Conservation (phyloP, 1,284 basidiomycete species). For the Microbotryum silenes-acaulis region DNA sequence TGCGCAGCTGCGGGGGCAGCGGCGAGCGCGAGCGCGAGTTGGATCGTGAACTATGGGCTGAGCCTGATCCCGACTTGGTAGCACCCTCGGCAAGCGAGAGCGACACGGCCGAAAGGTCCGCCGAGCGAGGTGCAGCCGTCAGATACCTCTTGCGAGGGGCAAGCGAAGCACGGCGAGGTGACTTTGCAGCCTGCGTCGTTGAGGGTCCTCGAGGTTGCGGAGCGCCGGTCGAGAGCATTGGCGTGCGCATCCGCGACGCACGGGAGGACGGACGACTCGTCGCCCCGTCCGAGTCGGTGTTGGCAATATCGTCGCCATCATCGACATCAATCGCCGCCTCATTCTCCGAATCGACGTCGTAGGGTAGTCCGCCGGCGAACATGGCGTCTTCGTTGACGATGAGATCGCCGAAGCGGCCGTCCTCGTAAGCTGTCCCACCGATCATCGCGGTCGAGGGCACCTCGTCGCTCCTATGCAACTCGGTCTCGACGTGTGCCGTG, state of each 20-base stretch:
- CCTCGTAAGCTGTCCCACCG: neutral
- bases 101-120: slow-evolving; percentile 13
- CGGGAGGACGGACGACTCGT: slow-evolving; percentile 33
- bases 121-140: slow-evolving; percentile 17
- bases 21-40: slow-evolving; percentile 93
- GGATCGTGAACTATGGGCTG: slow-evolving; percentile 73
- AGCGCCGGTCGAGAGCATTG: slow-evolving; percentile 3
- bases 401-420: slow-evolving; percentile 19
- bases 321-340: slow-evolving; percentile 21
- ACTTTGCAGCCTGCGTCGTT: neutral
- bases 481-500: slow-evolving; percentile 86
- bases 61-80: slow-evolving; percentile 24
- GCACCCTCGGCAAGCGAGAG: slow-evolving; percentile 6
- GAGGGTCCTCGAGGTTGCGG: neutral
- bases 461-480: slow-evolving; percentile 48
- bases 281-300: slow-evolving; percentile 28
- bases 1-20: slow-evolving; percentile 61
- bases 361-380: neutral
- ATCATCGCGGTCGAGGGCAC: slow-evolving; percentile 34
- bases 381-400: slow-evolving; percentile 10
- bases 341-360: slow-evolving; percentile 30
- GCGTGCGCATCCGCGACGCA: slow-evolving; percentile 21
- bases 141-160: slow-evolving; percentile 18
- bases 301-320: slow-evolving; percentile 15
- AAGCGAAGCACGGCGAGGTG: slow-evolving; percentile 24